Conservation (phyloP, 2,329 filamentous ascomycete species). For the Blastomyces silverae region DNA sequence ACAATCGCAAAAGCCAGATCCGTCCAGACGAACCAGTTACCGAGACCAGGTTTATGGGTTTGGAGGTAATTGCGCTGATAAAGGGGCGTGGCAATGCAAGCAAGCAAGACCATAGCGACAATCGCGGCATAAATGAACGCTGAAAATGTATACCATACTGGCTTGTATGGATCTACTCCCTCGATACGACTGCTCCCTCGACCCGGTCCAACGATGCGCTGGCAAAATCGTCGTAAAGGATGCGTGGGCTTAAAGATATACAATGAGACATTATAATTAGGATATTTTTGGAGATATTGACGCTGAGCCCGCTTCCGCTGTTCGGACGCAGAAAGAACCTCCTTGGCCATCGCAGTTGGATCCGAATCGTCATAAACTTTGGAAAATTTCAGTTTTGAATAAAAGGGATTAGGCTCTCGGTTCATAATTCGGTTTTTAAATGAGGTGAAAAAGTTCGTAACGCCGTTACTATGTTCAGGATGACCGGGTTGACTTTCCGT, state of each 20-base stretch:
- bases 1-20: constrained; percentile 83
- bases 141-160: constrained; percentile 88
- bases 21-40: constrained; percentile 92
- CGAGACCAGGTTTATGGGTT: constrained; percentile 51
- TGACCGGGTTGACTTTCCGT: constrained; percentile 31
- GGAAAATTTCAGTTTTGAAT: constrained; percentile 67
- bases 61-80: constrained; percentile 85
- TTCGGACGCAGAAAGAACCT: constrained; percentile 77
- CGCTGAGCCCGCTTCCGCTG: constrained; percentile 80
- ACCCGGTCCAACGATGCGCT: constrained; percentile 83
- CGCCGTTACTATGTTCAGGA: constrained; percentile 50
- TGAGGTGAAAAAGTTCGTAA: constrained; percentile 58
- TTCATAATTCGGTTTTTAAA: constrained; percentile 52
- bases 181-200: constrained; percentile 81
- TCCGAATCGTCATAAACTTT: constrained; percentile 71
- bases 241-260: constrained; percentile 79
- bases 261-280: constrained; percentile 85
- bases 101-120: constrained; percentile 94
- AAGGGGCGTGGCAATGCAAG: constrained; percentile 87
- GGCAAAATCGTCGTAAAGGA: constrained; percentile 72
- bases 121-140: constrained; percentile 91
- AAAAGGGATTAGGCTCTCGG: constrained; percentile 88
- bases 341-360: constrained; percentile 78
- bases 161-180: constrained; percentile 79
- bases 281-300: constrained; percentile 80